Percentiles rank a stretch among this genome's conserved stretches.
Evolutionary conservation across 805 yeast genomes (phyloP).

Genomic region (Suhomyces sp.): DNA sequence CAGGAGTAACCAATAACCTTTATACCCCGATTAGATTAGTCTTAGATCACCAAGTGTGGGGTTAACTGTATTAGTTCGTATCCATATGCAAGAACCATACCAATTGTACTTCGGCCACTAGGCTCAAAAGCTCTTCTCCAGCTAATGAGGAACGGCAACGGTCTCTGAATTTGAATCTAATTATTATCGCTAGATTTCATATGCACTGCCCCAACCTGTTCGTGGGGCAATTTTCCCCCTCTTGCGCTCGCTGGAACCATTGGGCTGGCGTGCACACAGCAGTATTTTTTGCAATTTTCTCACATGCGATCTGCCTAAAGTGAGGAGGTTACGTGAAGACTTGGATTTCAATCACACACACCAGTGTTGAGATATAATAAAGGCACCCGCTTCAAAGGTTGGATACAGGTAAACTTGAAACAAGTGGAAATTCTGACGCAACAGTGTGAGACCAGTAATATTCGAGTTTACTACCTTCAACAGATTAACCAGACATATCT

Average conservation of each 20-base stretch:
- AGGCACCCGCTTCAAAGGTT: not conserved
- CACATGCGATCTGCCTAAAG: not conserved
- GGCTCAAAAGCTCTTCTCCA: not conserved
- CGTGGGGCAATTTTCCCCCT: not conserved
- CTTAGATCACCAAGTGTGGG: not conserved
- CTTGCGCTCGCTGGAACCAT: not conserved
- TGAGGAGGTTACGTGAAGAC: constrained; percentile 1
- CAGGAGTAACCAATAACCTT: not conserved
- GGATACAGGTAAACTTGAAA: not conserved
- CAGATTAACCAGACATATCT: too few species aligned
- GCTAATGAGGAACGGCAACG: not conserved
- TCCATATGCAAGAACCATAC: too few species aligned
- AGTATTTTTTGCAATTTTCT: not conserved
- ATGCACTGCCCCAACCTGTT: not conserved
- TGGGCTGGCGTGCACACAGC: not conserved
- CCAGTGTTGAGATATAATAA: not conserved
- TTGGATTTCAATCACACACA: not conserved
- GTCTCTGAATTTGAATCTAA: not conserved
- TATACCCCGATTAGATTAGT: not conserved
- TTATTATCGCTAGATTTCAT: not conserved
- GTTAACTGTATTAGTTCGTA: not conserved
- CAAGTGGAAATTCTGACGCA: not conserved
- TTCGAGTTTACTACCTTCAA: not conserved
- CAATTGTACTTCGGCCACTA: too few species aligned
- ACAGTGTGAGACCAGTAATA: not conserved